Conservation (phyloP, 768 basidiomycete genomes). For the Pulveroboletus sp. region DNA sequence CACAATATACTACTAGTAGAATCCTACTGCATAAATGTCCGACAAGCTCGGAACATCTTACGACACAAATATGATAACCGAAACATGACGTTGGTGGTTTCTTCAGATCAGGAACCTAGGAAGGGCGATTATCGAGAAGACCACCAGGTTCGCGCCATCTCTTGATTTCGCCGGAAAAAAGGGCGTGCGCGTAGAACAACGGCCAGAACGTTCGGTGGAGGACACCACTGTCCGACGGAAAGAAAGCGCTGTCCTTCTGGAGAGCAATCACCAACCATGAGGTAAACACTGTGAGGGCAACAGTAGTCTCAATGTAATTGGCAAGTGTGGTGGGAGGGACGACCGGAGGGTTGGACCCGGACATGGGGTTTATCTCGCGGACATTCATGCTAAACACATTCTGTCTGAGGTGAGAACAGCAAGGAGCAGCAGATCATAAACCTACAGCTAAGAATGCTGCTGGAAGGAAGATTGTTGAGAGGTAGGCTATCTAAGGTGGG, state of each 20-base stretch:
- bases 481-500: slow-evolving; percentile 41
- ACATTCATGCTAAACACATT: slow-evolving; percentile 28
- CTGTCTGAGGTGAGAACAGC: slow-evolving; percentile 24
- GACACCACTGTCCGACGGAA: slow-evolving; percentile 2
- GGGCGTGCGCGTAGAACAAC: slow-evolving; percentile 9
- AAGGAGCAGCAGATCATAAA: neutral
- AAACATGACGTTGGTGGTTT: too few relatives aligned
- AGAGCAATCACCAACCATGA: slow-evolving; percentile 54
- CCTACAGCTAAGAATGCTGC: slow-evolving; percentile 39
- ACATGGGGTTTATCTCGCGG: slow-evolving; percentile 23
- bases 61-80: too few relatives aligned
- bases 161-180: neutral
- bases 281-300: slow-evolving; percentile 45
- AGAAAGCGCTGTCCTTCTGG: slow-evolving; percentile 30
- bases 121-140: neutral
- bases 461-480: slow-evolving; percentile 58
- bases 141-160: neutral
- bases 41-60: too few relatives aligned
- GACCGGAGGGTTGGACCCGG: neutral
- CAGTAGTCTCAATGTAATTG: slow-evolving; percentile 38
- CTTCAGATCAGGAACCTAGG: neutral
- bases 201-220: slow-evolving; percentile 23
- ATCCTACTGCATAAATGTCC: too few relatives aligned
- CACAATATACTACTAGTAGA: too few relatives aligned
- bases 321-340: slow-evolving; percentile 19